Percentiles rank a stretch among this genome's conserved stretches.
Evolutionary conservation across 2,329 filamentous ascomycete genomes (phyloP).

Genomic region (Leptodontidium sp.): DNA sequence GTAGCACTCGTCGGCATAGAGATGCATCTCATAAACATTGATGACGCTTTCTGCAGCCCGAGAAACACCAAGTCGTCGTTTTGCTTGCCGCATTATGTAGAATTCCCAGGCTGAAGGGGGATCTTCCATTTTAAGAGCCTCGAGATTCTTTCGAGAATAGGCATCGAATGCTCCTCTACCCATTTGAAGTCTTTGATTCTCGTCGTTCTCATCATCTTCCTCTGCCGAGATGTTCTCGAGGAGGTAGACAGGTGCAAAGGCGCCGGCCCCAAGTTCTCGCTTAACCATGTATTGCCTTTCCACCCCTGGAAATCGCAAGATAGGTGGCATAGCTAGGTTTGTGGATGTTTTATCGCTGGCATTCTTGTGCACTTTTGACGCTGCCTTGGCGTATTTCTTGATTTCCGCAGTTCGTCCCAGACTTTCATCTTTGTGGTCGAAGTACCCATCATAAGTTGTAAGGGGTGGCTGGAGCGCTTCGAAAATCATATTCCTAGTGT

Average conservation of each 20-base stretch:
- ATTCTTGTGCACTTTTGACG: conserved; percentile 52
- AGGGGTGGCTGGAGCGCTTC: conserved; percentile 77
- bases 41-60: conserved; percentile 82
- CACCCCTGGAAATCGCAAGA: conserved; percentile 72
- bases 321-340: conserved; percentile 65
- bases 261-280: conserved; percentile 88
- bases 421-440: conserved; percentile 70
- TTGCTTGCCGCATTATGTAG: conserved; percentile 87
- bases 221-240: conserved; percentile 74
- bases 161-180: conserved; percentile 68
- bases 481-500: conserved; percentile 77
- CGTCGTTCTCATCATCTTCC: conserved; percentile 56
- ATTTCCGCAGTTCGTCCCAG: conserved; percentile 79
- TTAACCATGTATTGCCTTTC: conserved; percentile 78
- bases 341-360: conserved; percentile 64
- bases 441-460: conserved; percentile 79
- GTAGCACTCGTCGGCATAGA: conserved; percentile 90
- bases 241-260: conserved; percentile 94
- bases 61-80: conserved; percentile 76
- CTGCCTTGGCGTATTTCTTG: conserved; percentile 77
- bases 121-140: conserved; percentile 94
- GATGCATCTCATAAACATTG: conserved; percentile 86
- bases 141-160: conserved; percentile 63
- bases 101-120: conserved; percentile 95
- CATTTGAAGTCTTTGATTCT: conserved; percentile 58